phyloP scores from a whole-genome alignment of 2,329 filamentous ascomycete species.

The Colletotrichum falcatum region DNA sequence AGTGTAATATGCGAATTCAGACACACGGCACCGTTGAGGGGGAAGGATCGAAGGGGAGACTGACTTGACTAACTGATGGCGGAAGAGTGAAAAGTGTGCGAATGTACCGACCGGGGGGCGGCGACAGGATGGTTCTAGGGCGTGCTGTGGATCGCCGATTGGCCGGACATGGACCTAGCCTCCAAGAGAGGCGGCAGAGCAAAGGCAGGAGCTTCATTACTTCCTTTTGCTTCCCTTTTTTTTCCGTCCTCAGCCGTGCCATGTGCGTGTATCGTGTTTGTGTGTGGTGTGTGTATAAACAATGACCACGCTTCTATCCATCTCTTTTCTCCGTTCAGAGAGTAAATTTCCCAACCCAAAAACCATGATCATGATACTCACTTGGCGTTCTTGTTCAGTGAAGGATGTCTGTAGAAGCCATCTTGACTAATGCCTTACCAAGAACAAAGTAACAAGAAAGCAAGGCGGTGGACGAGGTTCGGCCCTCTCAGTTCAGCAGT shows the following conservation, averaged over 20 bases:
- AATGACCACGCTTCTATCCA: background rate
- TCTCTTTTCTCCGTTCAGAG: background rate
- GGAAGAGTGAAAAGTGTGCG: constrained; percentile 10
- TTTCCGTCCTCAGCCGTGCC: background rate
- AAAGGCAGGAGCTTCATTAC: background rate
- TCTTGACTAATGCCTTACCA: background rate
- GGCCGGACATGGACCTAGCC: constrained; percentile 30
- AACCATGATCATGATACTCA: background rate
- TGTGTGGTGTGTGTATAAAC: background rate
- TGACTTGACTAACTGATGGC: background rate
- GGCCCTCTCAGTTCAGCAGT: background rate
- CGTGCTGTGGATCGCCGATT: constrained; percentile 32
- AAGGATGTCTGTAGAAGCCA: background rate
- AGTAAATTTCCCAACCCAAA: background rate
- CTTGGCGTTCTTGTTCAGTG: background rate
- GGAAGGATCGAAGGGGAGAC: background rate
- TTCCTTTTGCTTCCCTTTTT: background rate
- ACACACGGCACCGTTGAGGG: background rate
- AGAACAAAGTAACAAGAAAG: background rate
- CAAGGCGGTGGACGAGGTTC: background rate
- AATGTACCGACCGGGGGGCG: constrained; percentile 27
- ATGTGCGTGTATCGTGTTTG: background rate
- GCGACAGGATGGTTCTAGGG: constrained; percentile 8
- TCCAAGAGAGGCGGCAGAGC: background rate
- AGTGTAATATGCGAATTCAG: background rate